Percentiles rank a stretch among this genome's conserved stretches.
Evolutionary conservation across 306 rosid species (phyloP).

Genomic region (Arachis hypogaea): DNA sequence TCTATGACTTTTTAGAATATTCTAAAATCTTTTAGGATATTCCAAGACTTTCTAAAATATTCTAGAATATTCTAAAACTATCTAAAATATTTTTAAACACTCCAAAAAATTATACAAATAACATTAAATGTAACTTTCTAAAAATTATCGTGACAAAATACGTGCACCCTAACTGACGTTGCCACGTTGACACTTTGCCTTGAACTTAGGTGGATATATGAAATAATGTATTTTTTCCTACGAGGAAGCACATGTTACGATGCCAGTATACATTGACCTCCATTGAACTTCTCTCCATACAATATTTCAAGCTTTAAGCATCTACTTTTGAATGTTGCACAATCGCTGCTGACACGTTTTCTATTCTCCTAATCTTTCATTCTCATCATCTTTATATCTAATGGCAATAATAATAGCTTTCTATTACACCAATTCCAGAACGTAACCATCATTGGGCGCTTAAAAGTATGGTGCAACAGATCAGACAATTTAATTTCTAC

Average conservation of each 20-base stretch:
- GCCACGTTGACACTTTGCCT: too few relatives aligned
- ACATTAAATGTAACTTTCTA: too few relatives aligned
- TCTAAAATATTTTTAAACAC: too few relatives aligned
- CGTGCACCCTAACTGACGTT: too few relatives aligned
- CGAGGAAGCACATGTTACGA: neutral
- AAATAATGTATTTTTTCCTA: neutral
- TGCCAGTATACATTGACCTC: neutral
- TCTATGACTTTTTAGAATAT: too few relatives aligned
- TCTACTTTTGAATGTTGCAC: neutral
- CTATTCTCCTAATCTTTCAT: neutral
- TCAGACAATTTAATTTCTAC: neutral
- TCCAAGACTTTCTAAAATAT: too few relatives aligned
- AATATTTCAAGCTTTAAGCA: neutral
- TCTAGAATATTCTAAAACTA: too few relatives aligned
- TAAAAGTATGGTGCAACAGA: neutral
- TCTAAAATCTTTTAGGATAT: too few relatives aligned
- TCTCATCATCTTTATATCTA: neutral
- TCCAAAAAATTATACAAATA: too few relatives aligned
- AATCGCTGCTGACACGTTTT: neutral
- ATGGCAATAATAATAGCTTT: neutral
- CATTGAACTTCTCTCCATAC: neutral
- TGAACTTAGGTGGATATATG: too few relatives aligned
- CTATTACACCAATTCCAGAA: neutral
- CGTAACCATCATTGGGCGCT: slow-evolving; percentile 2
- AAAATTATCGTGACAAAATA: too few relatives aligned